Conservation (phyloP, 768 basidiomycete species). For the Suillus alpinus region DNA sequence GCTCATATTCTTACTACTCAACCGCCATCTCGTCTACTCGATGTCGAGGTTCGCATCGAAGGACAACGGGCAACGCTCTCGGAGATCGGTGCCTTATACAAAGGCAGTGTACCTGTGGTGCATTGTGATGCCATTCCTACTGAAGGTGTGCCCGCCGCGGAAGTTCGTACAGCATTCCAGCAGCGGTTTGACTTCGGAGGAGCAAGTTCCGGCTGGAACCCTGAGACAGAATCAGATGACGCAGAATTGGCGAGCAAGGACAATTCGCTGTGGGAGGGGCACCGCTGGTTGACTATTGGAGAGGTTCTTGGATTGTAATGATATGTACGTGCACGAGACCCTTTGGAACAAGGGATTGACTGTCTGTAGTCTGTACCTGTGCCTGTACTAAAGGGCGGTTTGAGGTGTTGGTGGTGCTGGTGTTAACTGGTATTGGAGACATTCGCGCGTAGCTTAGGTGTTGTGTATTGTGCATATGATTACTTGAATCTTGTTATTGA, state of each 20-base stretch:
- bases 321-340: background rate
- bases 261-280: conserved; percentile 20
- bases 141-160: background rate
- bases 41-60: conserved; percentile 21
- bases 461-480: too few species aligned
- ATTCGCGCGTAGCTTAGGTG: too few species aligned
- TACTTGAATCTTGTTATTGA: too few species aligned
- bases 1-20: conserved; percentile 22
- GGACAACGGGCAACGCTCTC: conserved; percentile 16
- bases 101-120: background rate
- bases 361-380: too few species aligned
- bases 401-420: too few species aligned
- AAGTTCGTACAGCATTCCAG: conserved; percentile 16
- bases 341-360: background rate
- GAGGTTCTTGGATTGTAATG: conserved; percentile 4
- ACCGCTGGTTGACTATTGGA: conserved; percentile 18
- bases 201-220: conserved; percentile 21
- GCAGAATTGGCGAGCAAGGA: conserved; percentile 16
- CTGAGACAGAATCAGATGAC: conserved; percentile 9
- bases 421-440: too few species aligned
- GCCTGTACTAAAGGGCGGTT: too few species aligned
- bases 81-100: conserved; percentile 14
- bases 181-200: conserved; percentile 12
- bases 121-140: conserved; percentile 18
- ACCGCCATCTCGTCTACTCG: conserved; percentile 9